These are phyloP conservation scores for Diplodia sapinea DNA, from an alignment of 2,329 filamentous ascomycete genomes.

Conservation along the genomic window DNA sequence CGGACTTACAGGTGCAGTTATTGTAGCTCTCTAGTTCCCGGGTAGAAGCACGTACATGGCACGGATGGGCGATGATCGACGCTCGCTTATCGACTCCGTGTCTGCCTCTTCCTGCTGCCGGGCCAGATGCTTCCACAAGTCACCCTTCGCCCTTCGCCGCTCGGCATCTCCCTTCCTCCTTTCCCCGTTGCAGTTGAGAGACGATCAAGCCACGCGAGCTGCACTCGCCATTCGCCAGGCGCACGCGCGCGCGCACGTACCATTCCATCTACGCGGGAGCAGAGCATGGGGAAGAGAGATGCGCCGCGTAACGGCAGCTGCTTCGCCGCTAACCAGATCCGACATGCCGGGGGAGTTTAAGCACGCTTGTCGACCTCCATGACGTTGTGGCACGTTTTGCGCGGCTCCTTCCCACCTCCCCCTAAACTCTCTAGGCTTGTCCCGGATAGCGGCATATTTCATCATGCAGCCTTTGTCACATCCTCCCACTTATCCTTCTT, in stretches of 20 bases:
- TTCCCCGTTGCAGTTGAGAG: not conserved
- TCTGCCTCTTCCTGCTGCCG: not conserved
- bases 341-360: not conserved
- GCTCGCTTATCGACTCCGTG: slow-evolving; percentile 18
- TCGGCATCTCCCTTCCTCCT: slow-evolving; percentile 2
- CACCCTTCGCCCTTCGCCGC: not conserved
- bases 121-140: slow-evolving; percentile 9
- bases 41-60: slow-evolving; percentile 8
- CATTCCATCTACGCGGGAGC: not conserved
- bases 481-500: not conserved
- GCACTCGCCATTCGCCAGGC: slow-evolving; percentile 12
- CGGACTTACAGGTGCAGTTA: not conserved
- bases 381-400: slow-evolving; percentile 13
- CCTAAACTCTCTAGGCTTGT: not conserved
- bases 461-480: slow-evolving; percentile 15
- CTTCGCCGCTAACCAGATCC: slow-evolving; percentile 1
- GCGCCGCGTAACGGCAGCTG: slow-evolving; percentile 6
- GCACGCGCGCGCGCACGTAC: not conserved
- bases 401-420: not conserved
- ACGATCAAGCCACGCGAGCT: slow-evolving; percentile 3
- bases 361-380: too few relatives aligned
- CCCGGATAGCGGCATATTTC: not conserved
- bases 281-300: not conserved
- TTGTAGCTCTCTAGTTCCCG: not conserved
- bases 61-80: slow-evolving; percentile 5